Conservation (phyloP, 2,329 filamentous ascomycete species). For the Trichoderma koningiopsis region DNA sequence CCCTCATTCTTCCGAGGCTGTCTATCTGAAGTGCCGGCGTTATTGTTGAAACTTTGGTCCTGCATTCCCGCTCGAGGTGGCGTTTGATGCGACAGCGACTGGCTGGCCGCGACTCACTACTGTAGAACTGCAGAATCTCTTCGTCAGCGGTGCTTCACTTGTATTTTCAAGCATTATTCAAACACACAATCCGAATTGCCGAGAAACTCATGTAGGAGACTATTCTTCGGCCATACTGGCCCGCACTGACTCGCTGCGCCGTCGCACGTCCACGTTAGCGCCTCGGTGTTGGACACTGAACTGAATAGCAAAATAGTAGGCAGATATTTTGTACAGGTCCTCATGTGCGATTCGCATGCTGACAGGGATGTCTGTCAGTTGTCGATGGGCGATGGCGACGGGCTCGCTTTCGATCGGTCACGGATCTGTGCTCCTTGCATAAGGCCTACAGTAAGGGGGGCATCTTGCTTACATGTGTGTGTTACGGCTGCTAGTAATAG, state of each 20-base stretch:
- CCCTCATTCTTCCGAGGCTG: not conserved
- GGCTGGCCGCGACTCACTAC: not conserved
- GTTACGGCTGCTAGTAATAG: not conserved
- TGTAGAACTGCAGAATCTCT: not conserved
- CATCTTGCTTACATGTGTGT: not conserved
- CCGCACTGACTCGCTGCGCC: slow-evolving; percentile 15
- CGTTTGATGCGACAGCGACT: slow-evolving; percentile 1
- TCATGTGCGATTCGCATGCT: slow-evolving; percentile 1
- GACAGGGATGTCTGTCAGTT: slow-evolving; percentile 1
- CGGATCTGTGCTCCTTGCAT: slow-evolving; percentile 2
- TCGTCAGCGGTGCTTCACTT: not conserved
- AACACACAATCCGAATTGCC: not conserved
- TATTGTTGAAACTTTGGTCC: not conserved
- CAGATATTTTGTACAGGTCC: not conserved
- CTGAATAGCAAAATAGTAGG: not conserved
- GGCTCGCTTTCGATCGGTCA: slow-evolving; percentile 1
- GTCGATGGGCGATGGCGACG: not conserved
- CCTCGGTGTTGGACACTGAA: not conserved
- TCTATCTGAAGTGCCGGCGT: not conserved
- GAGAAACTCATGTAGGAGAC: not conserved
- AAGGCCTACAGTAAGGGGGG: not conserved
- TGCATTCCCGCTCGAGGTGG: slow-evolving; percentile 8
- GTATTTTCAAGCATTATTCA: not conserved
- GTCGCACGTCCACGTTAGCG: slow-evolving; percentile 19
- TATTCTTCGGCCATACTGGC: not conserved